phyloP scores from a whole-genome alignment of 2,329 filamentous ascomycete species.

The Sclerotinia glacialis region DNA sequence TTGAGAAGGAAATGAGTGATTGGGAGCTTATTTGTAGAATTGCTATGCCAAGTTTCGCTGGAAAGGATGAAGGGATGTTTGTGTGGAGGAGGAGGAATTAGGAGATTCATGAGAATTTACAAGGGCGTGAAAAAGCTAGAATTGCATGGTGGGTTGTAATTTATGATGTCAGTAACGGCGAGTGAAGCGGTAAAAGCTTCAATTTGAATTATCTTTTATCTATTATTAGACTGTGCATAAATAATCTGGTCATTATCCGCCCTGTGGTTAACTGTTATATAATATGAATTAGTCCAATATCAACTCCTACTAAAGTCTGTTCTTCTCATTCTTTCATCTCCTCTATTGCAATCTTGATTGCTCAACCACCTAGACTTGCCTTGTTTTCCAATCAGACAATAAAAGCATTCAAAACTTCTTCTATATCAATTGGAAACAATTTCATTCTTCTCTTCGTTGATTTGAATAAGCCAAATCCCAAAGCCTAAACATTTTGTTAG shows the following conservation, averaged over 20 bases:
- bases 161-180: no score
- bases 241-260: no score
- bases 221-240: no score
- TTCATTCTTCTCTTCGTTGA: background rate
- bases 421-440: background rate
- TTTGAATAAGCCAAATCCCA: background rate
- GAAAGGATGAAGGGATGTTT: slow-evolving; percentile 73
- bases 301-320: background rate
- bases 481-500: background rate
- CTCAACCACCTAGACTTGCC: no score
- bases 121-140: background rate
- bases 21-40: slow-evolving; percentile 64
- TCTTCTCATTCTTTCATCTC: background rate
- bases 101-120: background rate
- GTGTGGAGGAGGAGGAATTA: slow-evolving; percentile 45
- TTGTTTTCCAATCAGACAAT: background rate
- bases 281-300: background rate
- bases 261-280: no score
- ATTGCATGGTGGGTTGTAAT: background rate
- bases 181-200: no score
- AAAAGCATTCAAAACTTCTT: background rate
- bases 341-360: no score
- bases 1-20: slow-evolving; percentile 53
- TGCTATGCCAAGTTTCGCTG: slow-evolving; percentile 69
- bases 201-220: no score